Evolutionary conservation across 202 grass and related monocot genomes (phyloP).

Genomic region (Panicum virgatum): DNA sequence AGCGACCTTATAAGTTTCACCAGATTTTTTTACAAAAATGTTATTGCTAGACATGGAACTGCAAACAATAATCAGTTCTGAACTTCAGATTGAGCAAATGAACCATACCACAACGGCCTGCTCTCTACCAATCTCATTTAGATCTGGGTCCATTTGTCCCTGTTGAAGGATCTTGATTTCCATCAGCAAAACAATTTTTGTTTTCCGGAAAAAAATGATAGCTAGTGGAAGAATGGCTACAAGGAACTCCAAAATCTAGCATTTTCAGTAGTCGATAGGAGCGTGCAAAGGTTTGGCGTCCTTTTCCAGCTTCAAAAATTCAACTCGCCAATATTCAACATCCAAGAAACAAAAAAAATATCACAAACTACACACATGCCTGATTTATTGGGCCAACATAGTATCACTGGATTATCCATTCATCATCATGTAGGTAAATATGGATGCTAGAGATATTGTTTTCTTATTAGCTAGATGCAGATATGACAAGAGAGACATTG

Average conservation of each 20-base stretch:
- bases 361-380: neutral
- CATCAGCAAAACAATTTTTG: neutral
- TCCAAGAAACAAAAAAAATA: neutral
- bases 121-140: conserved; percentile 68
- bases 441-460: neutral
- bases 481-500: no score
- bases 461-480: no score
- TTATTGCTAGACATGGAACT: conserved; percentile 9
- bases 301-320: neutral
- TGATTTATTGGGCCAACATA: neutral
- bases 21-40: conserved; percentile 8
- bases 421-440: neutral
- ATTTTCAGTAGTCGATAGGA: neutral
- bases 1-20: conserved; percentile 43
- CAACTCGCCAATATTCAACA: neutral
- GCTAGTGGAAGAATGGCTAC: neutral
- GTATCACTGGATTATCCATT: neutral
- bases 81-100: neutral
- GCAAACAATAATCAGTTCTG: neutral
- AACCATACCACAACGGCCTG: conserved; percentile 59
- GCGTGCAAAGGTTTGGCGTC: neutral
- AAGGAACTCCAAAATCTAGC: neutral
- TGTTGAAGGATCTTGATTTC: neutral
- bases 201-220: neutral
- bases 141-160: conserved; percentile 75